Evolutionary conservation across 306 rosid species (phyloP).

Genomic region (Corylus heterophylla): DNA sequence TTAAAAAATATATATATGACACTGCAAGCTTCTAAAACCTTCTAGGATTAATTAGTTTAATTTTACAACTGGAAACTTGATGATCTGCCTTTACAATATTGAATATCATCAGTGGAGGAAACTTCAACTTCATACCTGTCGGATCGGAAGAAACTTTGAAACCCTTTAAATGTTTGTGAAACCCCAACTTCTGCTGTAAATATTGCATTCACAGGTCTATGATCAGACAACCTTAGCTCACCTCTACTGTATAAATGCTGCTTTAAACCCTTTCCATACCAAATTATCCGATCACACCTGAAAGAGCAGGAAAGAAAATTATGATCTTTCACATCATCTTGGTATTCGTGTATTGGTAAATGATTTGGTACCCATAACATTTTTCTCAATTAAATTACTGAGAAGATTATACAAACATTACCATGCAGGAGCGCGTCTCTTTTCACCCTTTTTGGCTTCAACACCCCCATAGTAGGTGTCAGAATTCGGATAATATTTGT

Average conservation of each 20-base stretch:
- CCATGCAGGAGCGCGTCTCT: slow-evolving; percentile 89
- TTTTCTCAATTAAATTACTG: not conserved
- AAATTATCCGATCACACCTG: slow-evolving; percentile 92
- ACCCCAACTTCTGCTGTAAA: slow-evolving; percentile 53
- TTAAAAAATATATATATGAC: not conserved
- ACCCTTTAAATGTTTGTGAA: slow-evolving; percentile 20
- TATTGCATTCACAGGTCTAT: slow-evolving; percentile 77
- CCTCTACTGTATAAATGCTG: slow-evolving; percentile 65
- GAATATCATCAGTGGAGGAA: slow-evolving; percentile 40
- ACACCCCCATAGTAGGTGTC: slow-evolving; percentile 62
- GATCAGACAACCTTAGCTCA: slow-evolving; percentile 76
- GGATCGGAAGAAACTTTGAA: slow-evolving; percentile 49
- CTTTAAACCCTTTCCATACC: slow-evolving; percentile 66
- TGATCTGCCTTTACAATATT: slow-evolving; percentile 28
- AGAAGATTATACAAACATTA: slow-evolving; percentile 18
- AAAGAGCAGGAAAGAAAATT: not conserved
- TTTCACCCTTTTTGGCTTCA: slow-evolving; percentile 46
- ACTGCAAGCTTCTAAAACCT: slow-evolving; percentile 4
- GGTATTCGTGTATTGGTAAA: too few relatives aligned
- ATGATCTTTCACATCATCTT: not conserved
- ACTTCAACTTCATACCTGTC: slow-evolving; percentile 55
- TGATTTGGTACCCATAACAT: too few relatives aligned
- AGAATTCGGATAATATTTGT: slow-evolving; percentile 76
- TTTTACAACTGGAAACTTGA: slow-evolving; percentile 45
- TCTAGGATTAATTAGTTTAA: not conserved